phyloP scores from a whole-genome alignment of 2,329 filamentous ascomycete genomes.

The Fusarium dlaminii region DNA sequence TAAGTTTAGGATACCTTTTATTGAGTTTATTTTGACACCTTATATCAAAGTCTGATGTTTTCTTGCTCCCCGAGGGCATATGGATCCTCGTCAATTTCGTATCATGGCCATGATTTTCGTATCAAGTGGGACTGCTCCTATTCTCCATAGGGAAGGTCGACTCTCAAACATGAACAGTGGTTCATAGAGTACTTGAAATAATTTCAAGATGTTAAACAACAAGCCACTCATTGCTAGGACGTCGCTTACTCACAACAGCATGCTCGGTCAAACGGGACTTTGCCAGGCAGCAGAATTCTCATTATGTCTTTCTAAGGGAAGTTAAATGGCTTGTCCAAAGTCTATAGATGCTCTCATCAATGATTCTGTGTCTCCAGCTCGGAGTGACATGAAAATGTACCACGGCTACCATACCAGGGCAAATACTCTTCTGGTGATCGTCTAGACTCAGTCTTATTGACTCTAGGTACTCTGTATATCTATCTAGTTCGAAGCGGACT shows the following conservation, averaged over 20 bases:
- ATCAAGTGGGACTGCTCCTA: background rate
- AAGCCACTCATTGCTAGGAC: background rate
- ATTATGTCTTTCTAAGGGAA: background rate
- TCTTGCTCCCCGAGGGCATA: too few relatives aligned
- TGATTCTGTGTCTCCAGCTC: background rate
- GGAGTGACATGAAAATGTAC: background rate
- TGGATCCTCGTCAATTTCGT: background rate
- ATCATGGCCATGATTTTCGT: background rate
- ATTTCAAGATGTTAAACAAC: background rate
- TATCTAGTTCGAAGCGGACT: too few relatives aligned
- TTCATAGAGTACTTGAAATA: background rate
- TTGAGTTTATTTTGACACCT: too few relatives aligned
- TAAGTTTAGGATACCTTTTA: too few relatives aligned
- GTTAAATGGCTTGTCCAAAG: background rate
- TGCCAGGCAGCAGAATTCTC: background rate
- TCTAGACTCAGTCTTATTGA: too few relatives aligned
- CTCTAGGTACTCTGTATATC: background rate
- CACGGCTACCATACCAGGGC: background rate
- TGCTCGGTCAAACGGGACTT: background rate
- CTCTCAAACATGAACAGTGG: accelerated
- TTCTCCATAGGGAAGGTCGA: too few relatives aligned
- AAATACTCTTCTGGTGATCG: background rate
- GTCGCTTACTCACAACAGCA: background rate
- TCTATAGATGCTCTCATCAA: background rate
- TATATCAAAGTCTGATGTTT: too few relatives aligned